phyloP scores from a whole-genome alignment of 768 basidiomycete genomes.

The Boletus reticuloceps region DNA sequence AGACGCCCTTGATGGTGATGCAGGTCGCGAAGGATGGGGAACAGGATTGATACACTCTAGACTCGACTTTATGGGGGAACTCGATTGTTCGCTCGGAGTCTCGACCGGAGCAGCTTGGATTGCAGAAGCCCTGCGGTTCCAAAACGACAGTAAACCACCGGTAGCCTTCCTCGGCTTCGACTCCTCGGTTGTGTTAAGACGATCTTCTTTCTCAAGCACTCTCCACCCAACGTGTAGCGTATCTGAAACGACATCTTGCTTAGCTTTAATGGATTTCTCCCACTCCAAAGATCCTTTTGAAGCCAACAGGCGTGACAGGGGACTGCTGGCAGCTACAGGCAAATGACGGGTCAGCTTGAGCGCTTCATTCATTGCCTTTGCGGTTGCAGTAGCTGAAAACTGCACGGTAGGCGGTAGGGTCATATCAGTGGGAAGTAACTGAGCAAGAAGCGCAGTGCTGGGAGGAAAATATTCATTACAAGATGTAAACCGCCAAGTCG shows the following conservation, averaged over 20 bases:
- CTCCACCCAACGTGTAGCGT: conserved; percentile 69
- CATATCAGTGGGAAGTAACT: conserved; percentile 50
- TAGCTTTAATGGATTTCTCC: conserved; percentile 64
- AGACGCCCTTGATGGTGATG: conserved; percentile 16
- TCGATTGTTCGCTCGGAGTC: conserved; percentile 15
- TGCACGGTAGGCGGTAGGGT: conserved; percentile 46
- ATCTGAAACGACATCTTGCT: conserved; percentile 47
- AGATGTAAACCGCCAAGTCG: neutral
- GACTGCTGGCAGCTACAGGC: conserved; percentile 53
- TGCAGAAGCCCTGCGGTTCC: conserved; percentile 45
- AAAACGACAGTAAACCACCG: conserved; percentile 71
- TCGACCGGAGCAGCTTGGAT: conserved; percentile 21
- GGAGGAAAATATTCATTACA: neutral
- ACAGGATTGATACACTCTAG: conserved; percentile 23
- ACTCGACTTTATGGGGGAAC: conserved; percentile 30
- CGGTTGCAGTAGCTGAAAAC: conserved; percentile 54
- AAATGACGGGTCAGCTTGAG: conserved; percentile 64
- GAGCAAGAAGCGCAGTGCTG: conserved; percentile 41
- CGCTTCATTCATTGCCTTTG: conserved; percentile 58
- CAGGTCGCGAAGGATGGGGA: conserved; percentile 9
- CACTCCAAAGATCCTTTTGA: conserved; percentile 75
- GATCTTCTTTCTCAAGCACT: conserved; percentile 56
- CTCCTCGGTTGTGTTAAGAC: conserved; percentile 30
- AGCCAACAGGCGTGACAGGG: conserved; percentile 64
- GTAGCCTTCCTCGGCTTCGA: conserved; percentile 47